A percentile compares a stretch with the other conserved stretches of the same genome.
Evolutionary conservation across 139 green algal species (phyloP).

Genomic region (Penium margaritaceum): DNA sequence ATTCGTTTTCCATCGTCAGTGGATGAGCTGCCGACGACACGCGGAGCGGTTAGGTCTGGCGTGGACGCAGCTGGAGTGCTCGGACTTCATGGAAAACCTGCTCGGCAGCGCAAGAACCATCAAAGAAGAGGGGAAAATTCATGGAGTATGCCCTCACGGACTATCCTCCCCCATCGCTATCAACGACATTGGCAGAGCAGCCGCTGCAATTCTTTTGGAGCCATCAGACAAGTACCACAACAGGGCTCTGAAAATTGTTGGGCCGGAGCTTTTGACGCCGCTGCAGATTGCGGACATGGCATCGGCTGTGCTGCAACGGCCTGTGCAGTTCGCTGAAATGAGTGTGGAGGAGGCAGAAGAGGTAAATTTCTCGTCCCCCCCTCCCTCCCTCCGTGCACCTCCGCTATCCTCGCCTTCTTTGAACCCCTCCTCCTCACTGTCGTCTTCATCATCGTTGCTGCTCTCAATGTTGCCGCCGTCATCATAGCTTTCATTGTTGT

Average conservation of each 20-base stretch:
- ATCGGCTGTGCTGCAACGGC: not conserved
- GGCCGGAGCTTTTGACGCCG: not conserved
- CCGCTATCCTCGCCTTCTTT: not conserved
- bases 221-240: not conserved
- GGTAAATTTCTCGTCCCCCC: not conserved
- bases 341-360: not conserved
- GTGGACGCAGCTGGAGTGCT: conserved; percentile 27
- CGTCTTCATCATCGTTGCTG: not conserved
- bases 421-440: not conserved
- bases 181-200: conserved; percentile 1
- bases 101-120: not conserved
- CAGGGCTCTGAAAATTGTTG: not conserved
- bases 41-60: conserved; percentile 1
- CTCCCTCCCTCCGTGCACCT: too few species aligned
- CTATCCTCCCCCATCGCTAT: conserved; percentile 2
- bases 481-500: not conserved
- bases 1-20: conserved; percentile 18
- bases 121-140: not conserved
- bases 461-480: not conserved
- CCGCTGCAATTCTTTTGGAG: not conserved
- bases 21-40: conserved; percentile 8
- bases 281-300: conserved; percentile 1
- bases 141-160: not conserved
- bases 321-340: not conserved
- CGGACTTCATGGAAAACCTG: conserved; percentile 28